phyloP scores from a whole-genome alignment of 202 grass and related monocot species.

The Panicum hallii region DNA sequence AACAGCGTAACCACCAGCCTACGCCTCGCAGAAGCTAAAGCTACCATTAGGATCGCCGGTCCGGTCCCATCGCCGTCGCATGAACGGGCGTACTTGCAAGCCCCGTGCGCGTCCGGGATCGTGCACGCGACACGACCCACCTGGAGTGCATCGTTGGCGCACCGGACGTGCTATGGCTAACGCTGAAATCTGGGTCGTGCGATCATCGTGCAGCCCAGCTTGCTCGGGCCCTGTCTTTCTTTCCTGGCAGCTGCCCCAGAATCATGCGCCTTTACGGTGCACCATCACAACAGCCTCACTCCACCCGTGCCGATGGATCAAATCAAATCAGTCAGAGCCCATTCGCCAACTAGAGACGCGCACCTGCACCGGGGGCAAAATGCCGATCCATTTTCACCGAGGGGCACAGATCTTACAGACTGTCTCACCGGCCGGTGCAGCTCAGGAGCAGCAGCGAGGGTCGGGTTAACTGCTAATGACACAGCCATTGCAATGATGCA shows the following conservation, averaged over 20 bases:
- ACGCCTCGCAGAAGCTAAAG: not conserved
- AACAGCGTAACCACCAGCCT: slow-evolving; percentile 22
- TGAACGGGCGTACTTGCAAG: slow-evolving; percentile 16
- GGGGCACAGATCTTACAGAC: not conserved
- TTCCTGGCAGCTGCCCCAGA: not conserved
- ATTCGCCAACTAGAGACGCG: not conserved
- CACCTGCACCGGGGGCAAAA: not conserved
- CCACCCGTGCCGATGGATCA: slow-evolving; percentile 19
- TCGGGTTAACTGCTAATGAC: not conserved
- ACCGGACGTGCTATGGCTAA: not conserved
- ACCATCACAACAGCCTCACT: not conserved
- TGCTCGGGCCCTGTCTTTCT: not conserved
- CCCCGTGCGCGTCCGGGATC: slow-evolving; percentile 4
- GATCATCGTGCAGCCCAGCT: slow-evolving; percentile 42
- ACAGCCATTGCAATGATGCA: not conserved
- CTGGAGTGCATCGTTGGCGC: slow-evolving; percentile 37
- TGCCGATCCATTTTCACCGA: not conserved
- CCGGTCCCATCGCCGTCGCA: slow-evolving; percentile 9
- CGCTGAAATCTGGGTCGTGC: not conserved
- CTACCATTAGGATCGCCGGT: not conserved
- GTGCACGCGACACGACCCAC: slow-evolving; percentile 11
- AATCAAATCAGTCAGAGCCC: slow-evolving; percentile 30
- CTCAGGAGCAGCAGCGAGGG: not conserved
- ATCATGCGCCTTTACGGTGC: slow-evolving; percentile 34
- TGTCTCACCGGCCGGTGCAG: not conserved